These are phyloP conservation scores for Chrysanthemum seticuspe DNA, from an alignment of 129 eudicot species.

Conservation along the genomic window DNA sequence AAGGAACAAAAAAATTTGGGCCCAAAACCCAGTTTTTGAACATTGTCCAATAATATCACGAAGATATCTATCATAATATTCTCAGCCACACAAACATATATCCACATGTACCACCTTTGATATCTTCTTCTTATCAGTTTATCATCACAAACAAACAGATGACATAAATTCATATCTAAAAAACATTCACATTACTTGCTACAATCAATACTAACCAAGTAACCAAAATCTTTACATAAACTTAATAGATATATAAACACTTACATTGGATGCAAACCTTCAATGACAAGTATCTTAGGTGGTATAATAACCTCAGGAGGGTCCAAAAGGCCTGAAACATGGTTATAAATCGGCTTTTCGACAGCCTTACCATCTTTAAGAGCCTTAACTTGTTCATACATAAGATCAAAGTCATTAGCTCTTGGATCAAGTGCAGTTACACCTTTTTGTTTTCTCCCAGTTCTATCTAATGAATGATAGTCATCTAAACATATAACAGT, in stretches of 20 bases:
- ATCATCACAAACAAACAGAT: constrained; percentile 26
- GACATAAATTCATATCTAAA: constrained; percentile 5
- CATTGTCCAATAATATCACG: constrained; percentile 21
- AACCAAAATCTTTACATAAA: background rate
- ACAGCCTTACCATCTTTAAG: constrained; percentile 64
- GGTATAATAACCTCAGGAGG: constrained; percentile 88
- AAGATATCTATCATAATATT: constrained; percentile 24
- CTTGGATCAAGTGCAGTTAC: constrained; percentile 94
- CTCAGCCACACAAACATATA: constrained; percentile 48
- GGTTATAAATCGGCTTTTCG: constrained; percentile 85
- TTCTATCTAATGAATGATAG: constrained; percentile 83
- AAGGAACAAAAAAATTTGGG: background rate
- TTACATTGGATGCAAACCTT: constrained; percentile 94
- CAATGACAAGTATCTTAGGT: constrained; percentile 91
- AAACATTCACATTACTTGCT: constrained; percentile 7
- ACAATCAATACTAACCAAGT: constrained; percentile 21
- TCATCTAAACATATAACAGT: constrained; percentile 91
- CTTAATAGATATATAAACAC: constrained; percentile 10
- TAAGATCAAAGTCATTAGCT: constrained; percentile 89
- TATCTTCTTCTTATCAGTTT: constrained; percentile 24
- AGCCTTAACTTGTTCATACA: constrained; percentile 93
- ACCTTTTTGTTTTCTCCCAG: constrained; percentile 85
- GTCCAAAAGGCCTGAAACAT: constrained; percentile 81
- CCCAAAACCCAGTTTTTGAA: background rate
- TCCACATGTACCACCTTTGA: constrained; percentile 29